A percentile compares a stretch with the other conserved stretches of the same genome.
Evolutionary conservation across 257 asterid genomes (phyloP).

Genomic region (Hygrophila difformis): DNA sequence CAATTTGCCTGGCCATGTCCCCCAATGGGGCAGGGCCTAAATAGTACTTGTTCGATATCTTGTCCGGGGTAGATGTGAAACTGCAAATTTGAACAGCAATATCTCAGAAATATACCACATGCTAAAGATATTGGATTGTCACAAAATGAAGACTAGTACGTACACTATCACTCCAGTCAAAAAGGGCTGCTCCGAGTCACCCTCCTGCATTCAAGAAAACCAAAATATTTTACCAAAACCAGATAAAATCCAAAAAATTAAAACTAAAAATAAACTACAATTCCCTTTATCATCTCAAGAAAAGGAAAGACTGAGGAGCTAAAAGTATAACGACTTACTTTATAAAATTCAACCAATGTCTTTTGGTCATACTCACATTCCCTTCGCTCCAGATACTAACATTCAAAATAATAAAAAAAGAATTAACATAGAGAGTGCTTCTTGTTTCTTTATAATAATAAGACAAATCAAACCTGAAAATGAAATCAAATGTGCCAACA

Average conservation of each 20-base stretch:
- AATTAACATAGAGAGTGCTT: neutral
- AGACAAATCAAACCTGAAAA: neutral
- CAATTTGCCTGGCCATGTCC: constrained; percentile 83
- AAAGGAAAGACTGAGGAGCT: no score
- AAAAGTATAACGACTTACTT: constrained; percentile 28
- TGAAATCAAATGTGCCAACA: neutral
- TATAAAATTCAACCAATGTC: constrained; percentile 61
- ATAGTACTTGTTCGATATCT: constrained; percentile 63
- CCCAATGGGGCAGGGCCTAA: constrained; percentile 90
- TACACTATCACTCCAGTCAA: constrained; percentile 72
- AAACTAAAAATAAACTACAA: no score
- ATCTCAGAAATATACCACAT: neutral
- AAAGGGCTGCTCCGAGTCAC: constrained; percentile 48
- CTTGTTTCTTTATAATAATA: neutral
- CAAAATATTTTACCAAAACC: neutral
- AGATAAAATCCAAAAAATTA: neutral
- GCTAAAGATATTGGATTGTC: no score
- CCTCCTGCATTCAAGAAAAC: constrained; percentile 38
- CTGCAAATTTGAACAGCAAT: constrained; percentile 25
- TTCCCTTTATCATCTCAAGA: no score
- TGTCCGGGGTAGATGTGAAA: constrained; percentile 85
- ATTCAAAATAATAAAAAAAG: neutral
- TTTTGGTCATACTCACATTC: constrained; percentile 87
- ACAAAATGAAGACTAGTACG: no score
- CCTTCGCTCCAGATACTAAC: constrained; percentile 73